A percentile compares a stretch with the other conserved stretches of the same genome.
Conservation (phyloP, 176 grass and related monocot genomes). For the Poa pratensis region DNA sequence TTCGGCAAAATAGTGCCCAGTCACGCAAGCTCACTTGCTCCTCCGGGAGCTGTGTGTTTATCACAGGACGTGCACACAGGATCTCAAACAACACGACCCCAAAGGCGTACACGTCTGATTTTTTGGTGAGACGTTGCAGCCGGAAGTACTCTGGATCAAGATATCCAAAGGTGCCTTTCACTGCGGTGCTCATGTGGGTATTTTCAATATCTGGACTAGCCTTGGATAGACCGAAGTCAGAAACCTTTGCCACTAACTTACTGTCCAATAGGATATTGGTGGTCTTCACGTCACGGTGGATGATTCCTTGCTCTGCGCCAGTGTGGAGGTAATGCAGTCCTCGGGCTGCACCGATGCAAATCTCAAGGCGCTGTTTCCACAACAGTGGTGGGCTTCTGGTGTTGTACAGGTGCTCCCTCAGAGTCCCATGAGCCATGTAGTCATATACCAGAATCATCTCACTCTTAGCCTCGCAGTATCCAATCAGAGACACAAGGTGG, state of each 20-base stretch:
- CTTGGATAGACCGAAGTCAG: slow-evolving; percentile 48
- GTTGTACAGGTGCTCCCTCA: no score
- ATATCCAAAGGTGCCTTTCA: slow-evolving; percentile 52
- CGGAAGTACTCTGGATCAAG: slow-evolving; percentile 57
- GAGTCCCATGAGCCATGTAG: no score
- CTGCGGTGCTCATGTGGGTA: slow-evolving; percentile 40
- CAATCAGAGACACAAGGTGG: no score
- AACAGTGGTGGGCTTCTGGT: no score
- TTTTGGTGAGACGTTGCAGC: slow-evolving; percentile 32
- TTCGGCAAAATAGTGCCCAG: slow-evolving; percentile 37
- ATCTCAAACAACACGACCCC: slow-evolving; percentile 48
- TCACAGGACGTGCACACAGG: slow-evolving; percentile 28
- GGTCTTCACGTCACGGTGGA: slow-evolving; percentile 35
- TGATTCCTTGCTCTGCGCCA: background rate
- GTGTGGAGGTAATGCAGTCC: slow-evolving; percentile 33
- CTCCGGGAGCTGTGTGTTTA: background rate
- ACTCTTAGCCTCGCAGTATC: no score
- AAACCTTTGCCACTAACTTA: slow-evolving; percentile 21
- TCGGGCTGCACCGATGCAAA: no score
- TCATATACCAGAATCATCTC: no score
- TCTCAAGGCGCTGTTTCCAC: no score
- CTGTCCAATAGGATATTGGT: slow-evolving; percentile 41
- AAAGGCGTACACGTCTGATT: slow-evolving; percentile 57
- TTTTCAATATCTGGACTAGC: background rate
- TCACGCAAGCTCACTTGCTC: slow-evolving; percentile 45